Base-by-base conservation (phyloP, 1,139 yeast species). In the Saccharomyces hybrid region DNA sequence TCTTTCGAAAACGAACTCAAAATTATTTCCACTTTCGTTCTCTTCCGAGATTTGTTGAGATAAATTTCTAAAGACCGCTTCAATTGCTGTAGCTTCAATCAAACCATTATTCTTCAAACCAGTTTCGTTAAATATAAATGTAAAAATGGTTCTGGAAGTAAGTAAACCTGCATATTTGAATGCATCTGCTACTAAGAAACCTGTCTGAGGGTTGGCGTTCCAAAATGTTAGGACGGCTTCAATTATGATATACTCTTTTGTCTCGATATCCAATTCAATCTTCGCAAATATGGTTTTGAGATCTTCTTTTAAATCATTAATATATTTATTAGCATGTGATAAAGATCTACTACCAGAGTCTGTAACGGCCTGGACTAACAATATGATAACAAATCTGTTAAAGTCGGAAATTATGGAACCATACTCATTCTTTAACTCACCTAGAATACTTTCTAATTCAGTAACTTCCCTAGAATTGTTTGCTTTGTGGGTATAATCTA, bases 311-410 rank as follows among this genome's bases (percentile, higher is more conserved):
- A 84, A 79, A 57, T 84, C 79, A 47, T 78, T 77, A 57, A 89
- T 76, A 67, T 87, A 84, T 61, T 82, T 82, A 53, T 83, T 84
- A 46, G 90, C 90, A 55, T 95, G 96, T 26, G 96, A 88, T 49
- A 91, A 79, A 0, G 98, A 90, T 67, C 98, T 80, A 49, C 89
- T 86, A 27, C 98, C 97, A 57, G 90, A 83, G 64, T 83, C 85
- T 50, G 95, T 87, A 54, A 89, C 78, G 0, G 87, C 78, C 65
- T 88, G 91, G 60, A 86, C 77, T 26, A 90, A 71, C 28, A 88
- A 73, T 41, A 86, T 81, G 47, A 86, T 75, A 46, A 82, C 68
- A 57, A 84, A 73, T 59, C 78, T 70, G 60, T 78, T 74, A 60
- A 80, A 58, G 66, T 79, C 71, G 2, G 69, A 62, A 65, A 55